Base-by-base conservation (phyloP, 2,329 filamentous ascomycete genomes). In the Neurospora sp. region DNA sequence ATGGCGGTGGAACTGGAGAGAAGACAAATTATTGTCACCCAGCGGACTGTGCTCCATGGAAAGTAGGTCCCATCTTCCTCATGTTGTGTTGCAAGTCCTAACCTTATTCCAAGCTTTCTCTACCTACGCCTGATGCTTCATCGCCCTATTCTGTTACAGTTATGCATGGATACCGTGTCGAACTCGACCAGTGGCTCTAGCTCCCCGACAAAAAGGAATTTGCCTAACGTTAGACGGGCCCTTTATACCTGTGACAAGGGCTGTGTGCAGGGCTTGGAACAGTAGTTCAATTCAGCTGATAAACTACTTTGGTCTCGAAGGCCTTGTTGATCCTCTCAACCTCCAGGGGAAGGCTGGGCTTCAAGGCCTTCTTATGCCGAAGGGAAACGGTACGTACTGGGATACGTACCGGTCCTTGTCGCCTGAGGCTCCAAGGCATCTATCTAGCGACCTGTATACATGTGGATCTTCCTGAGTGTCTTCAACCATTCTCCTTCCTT, bases 111-210 rank as follows among this genome's bases (percentile, higher is more conserved):
- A 36, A 73, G 72, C 68, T 74, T 74, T 17, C 71, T 74, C 2
- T 74, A 74, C 28, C 69, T 74, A 5, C 71, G 71, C n/a, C 66
- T 74, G 52, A 74, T 74, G 72, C 72, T 74, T 33, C 73, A 74
- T 68, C 71, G 73, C 2, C 73, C 73, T 12, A 72, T 74, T 39
- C 68, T 74, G 6, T 72, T 72, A 15, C 70, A 70, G 38, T 67
- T 74, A 1, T 74, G 71, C 65, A 72, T 70, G 6, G 69, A 68
- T 4, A 19, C 71, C 8, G 66, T 67, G 15, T 40, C 70, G 6
- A 46, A 28, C 15, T 19, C 67, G 2, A 52, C 28, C 15, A 46
- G 46, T 1, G 68, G 65, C 15, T 68, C 68, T 1, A 70, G n/a
- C 15, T 69, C 70, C 2, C 69, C 70, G 8, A 28, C 68, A 4